Conservation (phyloP, 441 rosid species). For the Brassica balearica region DNA sequence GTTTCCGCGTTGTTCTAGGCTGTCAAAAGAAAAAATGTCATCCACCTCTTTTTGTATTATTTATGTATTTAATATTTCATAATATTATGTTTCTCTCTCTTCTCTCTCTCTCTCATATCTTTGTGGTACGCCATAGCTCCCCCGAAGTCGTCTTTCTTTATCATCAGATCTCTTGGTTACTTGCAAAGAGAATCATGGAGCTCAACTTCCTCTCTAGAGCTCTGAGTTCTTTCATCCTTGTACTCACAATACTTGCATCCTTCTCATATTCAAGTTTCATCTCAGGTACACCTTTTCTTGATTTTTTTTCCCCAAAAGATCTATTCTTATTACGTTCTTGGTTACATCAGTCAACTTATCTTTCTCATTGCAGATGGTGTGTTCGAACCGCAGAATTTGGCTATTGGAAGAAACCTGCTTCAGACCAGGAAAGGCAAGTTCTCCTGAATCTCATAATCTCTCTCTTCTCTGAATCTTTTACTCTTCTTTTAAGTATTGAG, state of each 20-base stretch:
- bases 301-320: neutral
- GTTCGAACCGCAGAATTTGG: slow-evolving; percentile 38
- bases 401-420: slow-evolving; percentile 43
- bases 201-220: slow-evolving; percentile 39
- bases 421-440: slow-evolving; percentile 40
- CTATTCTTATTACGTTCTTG: neutral
- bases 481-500: neutral
- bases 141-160: neutral
- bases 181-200: slow-evolving; percentile 36
- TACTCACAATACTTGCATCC: slow-evolving; percentile 25
- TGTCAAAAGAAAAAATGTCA: slow-evolving; percentile 23
- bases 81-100: too few species aligned
- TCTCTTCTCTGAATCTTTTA: neutral
- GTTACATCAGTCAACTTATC: neutral
- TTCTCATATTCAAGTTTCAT: slow-evolving; percentile 41
- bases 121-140: too few species aligned
- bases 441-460: neutral
- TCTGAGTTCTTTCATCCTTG: slow-evolving; percentile 25
- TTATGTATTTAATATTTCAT: too few species aligned
- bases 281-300: slow-evolving; percentile 38
- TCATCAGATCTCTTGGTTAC: slow-evolving; percentile 35
- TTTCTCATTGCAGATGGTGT: slow-evolving; percentile 39
- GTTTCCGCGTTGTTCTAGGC: slow-evolving; percentile 43
- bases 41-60: too few species aligned
- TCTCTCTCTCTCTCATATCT: too few species aligned